A percentile compares a stretch with the other conserved stretches of the same genome.
Conservation (phyloP, 2,329 filamentous ascomycete species). For the Nemania sp. region DNA sequence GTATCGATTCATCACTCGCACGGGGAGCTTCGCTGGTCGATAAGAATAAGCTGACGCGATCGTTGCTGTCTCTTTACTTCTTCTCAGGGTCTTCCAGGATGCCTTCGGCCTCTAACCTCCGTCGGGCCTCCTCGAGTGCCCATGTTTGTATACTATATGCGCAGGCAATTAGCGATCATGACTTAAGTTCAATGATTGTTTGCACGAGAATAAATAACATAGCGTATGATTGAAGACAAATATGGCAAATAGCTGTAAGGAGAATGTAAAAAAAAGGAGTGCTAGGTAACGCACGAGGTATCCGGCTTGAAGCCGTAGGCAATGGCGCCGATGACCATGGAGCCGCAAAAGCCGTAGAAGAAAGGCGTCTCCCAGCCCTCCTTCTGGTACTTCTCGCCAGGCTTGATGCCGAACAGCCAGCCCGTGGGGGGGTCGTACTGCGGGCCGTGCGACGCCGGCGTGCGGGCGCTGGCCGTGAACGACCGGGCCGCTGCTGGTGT, state of each 20-base stretch:
- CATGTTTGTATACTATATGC: constrained; percentile 89
- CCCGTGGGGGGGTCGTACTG: constrained; percentile 89
- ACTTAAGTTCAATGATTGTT: too few relatives aligned
- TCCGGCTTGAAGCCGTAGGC: constrained; percentile 97
- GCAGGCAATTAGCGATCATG: background rate
- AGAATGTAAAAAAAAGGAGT: constrained; percentile 18
- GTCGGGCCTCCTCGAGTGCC: constrained; percentile 94
- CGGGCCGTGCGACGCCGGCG: constrained; percentile 62
- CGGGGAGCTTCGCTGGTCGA: too few relatives aligned
- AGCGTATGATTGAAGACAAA: background rate
- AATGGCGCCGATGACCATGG: constrained; percentile 71
- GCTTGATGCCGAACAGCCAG: constrained; percentile 93
- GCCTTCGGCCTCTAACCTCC: constrained; percentile 93
- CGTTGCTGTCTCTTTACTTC: constrained; percentile 42
- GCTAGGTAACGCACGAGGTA: constrained; percentile 78
- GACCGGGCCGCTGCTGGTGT: constrained; percentile 30
- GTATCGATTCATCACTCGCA: too few relatives aligned
- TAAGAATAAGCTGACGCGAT: too few relatives aligned
- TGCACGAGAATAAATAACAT: too few relatives aligned
- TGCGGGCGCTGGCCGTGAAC: constrained; percentile 51
- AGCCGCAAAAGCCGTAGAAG: constrained; percentile 83
- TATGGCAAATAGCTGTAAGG: background rate
- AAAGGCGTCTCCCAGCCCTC: constrained; percentile 94
- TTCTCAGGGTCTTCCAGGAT: constrained; percentile 80
- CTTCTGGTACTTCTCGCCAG: constrained; percentile 91